Base-by-base conservation (phyloP, 495 filamentous ascomycete genomes). In the Xylaria acuta region DNA sequence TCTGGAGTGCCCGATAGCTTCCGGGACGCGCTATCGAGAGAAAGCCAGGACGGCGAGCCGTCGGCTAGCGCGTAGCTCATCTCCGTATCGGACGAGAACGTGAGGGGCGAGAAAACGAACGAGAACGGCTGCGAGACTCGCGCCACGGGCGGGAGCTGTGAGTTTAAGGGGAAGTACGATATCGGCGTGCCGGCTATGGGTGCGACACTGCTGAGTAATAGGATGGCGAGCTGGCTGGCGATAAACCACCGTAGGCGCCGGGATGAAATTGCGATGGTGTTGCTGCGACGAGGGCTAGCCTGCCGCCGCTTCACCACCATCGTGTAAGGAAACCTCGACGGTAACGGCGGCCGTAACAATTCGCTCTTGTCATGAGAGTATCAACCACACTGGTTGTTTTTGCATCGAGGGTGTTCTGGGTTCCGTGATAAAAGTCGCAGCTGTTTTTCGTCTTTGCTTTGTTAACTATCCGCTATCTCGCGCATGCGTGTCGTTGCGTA, bases 101-200 rank as follows among this genome's bases (percentile, higher is more conserved):
- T 94, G 51, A 89, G 86, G 18, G 84, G 80, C 5, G 92, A 89
- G 78, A 95, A 92, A 47, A 84, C 82, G 80, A 94, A 95, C 45
- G 80, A 82, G 80, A 91, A 95, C 0, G 85, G 82, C 72, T 91
- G 73, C 11, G 85, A 86, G 7, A 91, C 84, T 67, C 91, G 88
- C 4, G 92, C 93, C 64, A 94, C 90, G 5, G 91, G 91, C 47
- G 92, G 92, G 14, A 94, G 85, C 76, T 96, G 92, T 6, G 92
- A 86, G 79, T 94, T 94, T 73, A 95, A 85, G 0, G 92, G 92
- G 64, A 93, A 91, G 45, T 87, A 87, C 63, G 90, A 82, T 67
- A 78, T 72, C 66, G 86, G 84, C 30, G 62, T 71, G 49, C 69
- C 51, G 12, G 56, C n/a, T 8, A 47, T 56, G 7, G 36, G 34